Conservation (phyloP, 192 early-diverging fungal species). For the Phlyctochytrium planicorne region DNA sequence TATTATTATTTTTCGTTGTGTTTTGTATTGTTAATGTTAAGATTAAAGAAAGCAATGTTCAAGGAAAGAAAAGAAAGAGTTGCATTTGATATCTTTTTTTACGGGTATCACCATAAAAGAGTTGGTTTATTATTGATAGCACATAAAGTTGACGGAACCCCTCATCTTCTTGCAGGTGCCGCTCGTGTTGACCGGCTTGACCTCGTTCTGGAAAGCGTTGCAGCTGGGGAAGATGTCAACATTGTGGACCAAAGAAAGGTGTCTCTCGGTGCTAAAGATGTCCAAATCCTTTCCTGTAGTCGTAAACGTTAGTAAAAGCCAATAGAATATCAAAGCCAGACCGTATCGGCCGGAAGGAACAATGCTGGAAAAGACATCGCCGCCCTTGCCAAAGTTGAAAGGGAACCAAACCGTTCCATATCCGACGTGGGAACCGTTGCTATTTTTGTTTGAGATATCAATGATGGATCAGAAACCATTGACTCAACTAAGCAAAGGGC, state of each 20-base stretch:
- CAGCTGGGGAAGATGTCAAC: neutral
- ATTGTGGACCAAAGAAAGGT: too few species aligned
- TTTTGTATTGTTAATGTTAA: too few species aligned
- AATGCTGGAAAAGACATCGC: neutral
- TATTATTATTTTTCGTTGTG: too few species aligned
- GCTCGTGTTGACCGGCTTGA: neutral
- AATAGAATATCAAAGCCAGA: too few species aligned
- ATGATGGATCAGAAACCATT: neutral
- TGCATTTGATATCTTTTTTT: neutral
- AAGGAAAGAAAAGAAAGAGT: neutral
- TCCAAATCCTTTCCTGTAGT: neutral
- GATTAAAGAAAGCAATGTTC: too few species aligned
- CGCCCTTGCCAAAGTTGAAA: too few species aligned
- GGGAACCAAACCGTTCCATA: neutral
- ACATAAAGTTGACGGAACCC: neutral
- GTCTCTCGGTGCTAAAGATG: neutral
- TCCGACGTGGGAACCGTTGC: neutral
- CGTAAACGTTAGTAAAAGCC: too few species aligned
- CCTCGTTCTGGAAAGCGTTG: neutral
- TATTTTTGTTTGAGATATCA: neutral
- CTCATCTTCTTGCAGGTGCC: neutral
- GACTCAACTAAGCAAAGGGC: neutral
- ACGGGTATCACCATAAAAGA: neutral
- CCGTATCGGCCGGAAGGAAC: neutral
- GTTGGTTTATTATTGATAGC: neutral